phyloP scores from a whole-genome alignment of 2,329 filamentous ascomycete species.

The Lasiodiplodia sp. region DNA sequence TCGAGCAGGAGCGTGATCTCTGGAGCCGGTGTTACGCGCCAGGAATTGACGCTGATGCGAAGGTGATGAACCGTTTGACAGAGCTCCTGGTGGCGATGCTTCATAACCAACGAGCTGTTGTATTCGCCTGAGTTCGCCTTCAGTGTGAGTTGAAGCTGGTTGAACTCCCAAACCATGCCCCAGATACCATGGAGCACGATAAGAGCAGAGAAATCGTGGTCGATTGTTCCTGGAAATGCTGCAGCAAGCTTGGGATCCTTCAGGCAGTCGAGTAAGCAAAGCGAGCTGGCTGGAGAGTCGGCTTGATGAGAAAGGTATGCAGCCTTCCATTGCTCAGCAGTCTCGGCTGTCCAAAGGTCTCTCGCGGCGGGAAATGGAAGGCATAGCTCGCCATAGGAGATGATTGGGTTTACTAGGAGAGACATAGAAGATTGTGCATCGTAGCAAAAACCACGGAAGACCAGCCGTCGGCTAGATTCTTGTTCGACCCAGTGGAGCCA shows the following conservation, averaged over 20 bases:
- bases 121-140: conserved; percentile 5
- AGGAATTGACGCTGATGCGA: conserved; percentile 52
- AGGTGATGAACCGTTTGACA: conserved; percentile 64
- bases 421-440: conserved; percentile 74
- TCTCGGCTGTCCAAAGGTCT: conserved; percentile 70
- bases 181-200: conserved; percentile 24
- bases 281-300: neutral
- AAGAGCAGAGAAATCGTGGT: conserved; percentile 41
- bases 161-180: conserved; percentile 29
- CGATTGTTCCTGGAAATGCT: conserved; percentile 59
- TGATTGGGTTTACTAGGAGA: conserved; percentile 67
- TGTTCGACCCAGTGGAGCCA: conserved; percentile 71
- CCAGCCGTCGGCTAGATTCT: conserved; percentile 73
- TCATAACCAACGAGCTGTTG: conserved; percentile 34
- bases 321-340: conserved; percentile 70
- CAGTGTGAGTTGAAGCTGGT: conserved; percentile 33
- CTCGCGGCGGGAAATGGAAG: conserved; percentile 69
- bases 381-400: conserved; percentile 74
- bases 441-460: conserved; percentile 69
- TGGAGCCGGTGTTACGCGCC: conserved; percentile 19
- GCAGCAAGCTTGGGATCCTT: conserved; percentile 61
- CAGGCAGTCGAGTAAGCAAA: conserved; percentile 11
- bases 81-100: conserved; percentile 68
- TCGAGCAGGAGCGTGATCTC: conserved; percentile 48
- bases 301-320: conserved; percentile 58